Evolutionary conservation across 371 early-diverging fungal species (phyloP).

Genomic region (Mortierella sp.): DNA sequence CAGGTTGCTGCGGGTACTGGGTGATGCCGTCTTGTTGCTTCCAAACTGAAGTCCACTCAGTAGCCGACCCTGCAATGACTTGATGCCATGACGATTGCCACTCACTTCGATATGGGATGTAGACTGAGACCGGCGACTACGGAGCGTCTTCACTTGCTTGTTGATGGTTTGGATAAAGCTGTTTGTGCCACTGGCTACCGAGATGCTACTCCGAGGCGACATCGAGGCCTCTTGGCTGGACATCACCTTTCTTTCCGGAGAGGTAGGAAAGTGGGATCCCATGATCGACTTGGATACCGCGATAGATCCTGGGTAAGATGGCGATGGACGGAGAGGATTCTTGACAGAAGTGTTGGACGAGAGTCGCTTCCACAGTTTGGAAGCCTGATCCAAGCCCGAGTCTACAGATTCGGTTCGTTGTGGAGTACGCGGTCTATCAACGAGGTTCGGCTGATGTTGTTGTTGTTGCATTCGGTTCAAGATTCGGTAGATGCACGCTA

Average conservation of each 20-base stretch:
- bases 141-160: conserved; percentile 42
- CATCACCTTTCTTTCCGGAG: conserved; percentile 13
- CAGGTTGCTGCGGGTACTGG: not conserved
- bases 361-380: conserved; percentile 47
- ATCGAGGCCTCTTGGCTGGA: not conserved
- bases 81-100: not conserved
- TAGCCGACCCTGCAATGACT: conserved; percentile 12
- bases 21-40: not conserved
- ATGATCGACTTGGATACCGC: not conserved
- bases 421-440: not conserved
- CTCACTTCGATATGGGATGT: conserved; percentile 43
- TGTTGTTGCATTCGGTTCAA: conserved; percentile 34
- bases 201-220: not conserved
- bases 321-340: conserved; percentile 8
- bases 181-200: conserved; percentile 6
- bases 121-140: conserved; percentile 47
- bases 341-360: conserved; percentile 36
- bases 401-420: conserved; percentile 42
- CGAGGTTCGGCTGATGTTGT: conserved; percentile 2
- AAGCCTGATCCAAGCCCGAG: conserved; percentile 48
- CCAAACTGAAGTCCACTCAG: conserved; percentile 15
- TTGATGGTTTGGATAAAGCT: conserved; percentile 45
- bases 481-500: conserved; percentile 47
- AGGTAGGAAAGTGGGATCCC: conserved; percentile 7
- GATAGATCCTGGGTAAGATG: not conserved